Base-by-base conservation (phyloP, 805 yeast species). In the Kluyveromyces wickerhamii region DNA sequence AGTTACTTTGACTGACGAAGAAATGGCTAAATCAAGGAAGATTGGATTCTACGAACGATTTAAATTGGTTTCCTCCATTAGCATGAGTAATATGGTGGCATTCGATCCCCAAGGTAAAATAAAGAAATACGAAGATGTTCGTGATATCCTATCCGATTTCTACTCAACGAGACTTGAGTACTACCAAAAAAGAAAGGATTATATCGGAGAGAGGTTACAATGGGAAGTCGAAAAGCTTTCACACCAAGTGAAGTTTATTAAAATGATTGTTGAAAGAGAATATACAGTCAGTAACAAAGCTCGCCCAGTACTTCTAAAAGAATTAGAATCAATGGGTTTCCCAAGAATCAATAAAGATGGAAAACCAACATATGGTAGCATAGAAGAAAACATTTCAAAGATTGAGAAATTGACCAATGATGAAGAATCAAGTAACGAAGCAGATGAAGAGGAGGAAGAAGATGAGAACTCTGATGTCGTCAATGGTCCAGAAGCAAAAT, bases 181-280 rank as follows among this genome's bases (percentile, higher is more conserved):
- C 56, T 92, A 92, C 58, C 96, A 87, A 63, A 80, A 77, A 54
- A 75, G 98, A 48, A 92, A 92, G 53, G 96, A 89, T 49, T 69
- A 71, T 52, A 62, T 85, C 66, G 72, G 82, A 9, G 71, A 69
- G 21, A 73, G 77, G 27, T 62, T 85, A 38, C 79, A 80, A 44
- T 76, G 82, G 54, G 86, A 79, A 45, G 69, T 92, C 38, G 83
- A 79, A 34, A 83, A 72, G 49, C 64, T 88, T 27, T 63, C 80
- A 4, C 77, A 78, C 38, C 96, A 89, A 54, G 96, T 96, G 0
- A 71, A 94, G 39, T 92, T 92, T 56, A 79, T 92, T 44, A 87
- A 87, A 60, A 62, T 88, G 72, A 89, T 92, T 29, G 85, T 89
- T 44, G 95, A 84, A 19, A 71, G 71, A 40, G 66, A 77, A 46